phyloP scores from a whole-genome alignment of 2,329 filamentous ascomycete genomes.

The Zalaria sp. region DNA sequence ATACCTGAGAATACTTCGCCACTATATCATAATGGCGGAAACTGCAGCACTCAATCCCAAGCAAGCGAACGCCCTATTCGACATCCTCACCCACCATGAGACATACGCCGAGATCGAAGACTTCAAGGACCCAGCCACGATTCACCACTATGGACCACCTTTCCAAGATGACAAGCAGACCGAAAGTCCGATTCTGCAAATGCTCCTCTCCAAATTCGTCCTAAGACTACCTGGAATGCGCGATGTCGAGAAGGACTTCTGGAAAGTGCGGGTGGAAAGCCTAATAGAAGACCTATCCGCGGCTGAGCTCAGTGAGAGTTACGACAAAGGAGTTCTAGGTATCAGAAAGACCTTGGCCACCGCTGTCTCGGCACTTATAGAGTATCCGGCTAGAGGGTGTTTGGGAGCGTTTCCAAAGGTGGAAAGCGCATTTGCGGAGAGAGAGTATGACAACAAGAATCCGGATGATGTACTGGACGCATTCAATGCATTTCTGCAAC shows the following conservation, averaged over 20 bases:
- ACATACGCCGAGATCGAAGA: conserved; percentile 53
- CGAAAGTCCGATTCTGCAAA: conserved; percentile 51
- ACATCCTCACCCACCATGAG: conserved; percentile 40
- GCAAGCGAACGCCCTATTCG: conserved; percentile 37
- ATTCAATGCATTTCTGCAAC: conserved; percentile 54
- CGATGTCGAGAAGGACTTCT: conserved; percentile 50
- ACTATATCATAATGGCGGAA: neutral
- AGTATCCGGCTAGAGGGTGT: conserved; percentile 52
- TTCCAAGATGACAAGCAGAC: conserved; percentile 42
- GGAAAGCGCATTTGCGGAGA: conserved; percentile 14
- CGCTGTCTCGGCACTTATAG: conserved; percentile 53
- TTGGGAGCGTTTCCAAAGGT: conserved; percentile 44
- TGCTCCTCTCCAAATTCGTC: conserved; percentile 50
- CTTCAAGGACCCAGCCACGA: conserved; percentile 52
- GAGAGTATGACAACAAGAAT: conserved; percentile 42
- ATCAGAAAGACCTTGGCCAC: conserved; percentile 63
- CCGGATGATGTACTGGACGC: conserved; percentile 47
- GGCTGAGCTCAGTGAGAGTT: conserved; percentile 64
- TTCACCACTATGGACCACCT: conserved; percentile 55
- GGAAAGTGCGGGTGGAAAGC: conserved; percentile 46
- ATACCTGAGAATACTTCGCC: too few relatives aligned
- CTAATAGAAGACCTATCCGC: conserved; percentile 49
- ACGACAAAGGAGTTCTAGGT: conserved; percentile 64
- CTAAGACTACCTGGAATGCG: conserved; percentile 52
- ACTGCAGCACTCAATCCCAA: conserved; percentile 12